Conservation (phyloP, 1,284 basidiomycete species). For the Cryptococcus sp. region DNA sequence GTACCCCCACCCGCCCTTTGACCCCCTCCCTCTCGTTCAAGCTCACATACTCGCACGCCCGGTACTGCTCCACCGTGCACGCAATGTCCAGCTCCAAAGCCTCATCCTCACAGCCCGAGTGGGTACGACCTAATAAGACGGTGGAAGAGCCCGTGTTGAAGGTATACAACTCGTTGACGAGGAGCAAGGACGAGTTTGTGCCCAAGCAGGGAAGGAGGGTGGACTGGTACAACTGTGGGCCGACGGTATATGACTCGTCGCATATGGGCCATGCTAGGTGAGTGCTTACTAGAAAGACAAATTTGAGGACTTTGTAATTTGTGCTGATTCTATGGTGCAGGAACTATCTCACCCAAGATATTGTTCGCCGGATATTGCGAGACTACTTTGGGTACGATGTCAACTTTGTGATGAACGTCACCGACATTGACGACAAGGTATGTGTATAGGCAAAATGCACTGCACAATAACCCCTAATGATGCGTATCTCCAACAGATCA, state of each 20-base stretch:
- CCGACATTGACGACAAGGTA: slow-evolving; percentile 96
- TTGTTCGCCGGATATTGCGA: slow-evolving; percentile 84
- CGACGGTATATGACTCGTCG: slow-evolving; percentile 98
- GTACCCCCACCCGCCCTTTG: too few relatives aligned
- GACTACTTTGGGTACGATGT: slow-evolving; percentile 98
- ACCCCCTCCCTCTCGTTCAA: too few relatives aligned
- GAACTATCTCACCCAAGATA: slow-evolving; percentile 98
- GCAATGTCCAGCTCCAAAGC: slow-evolving; percentile 23
- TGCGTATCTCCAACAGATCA: slow-evolving; percentile 62
- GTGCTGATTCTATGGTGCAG: slow-evolving; percentile 51
- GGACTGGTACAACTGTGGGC: slow-evolving; percentile 99
- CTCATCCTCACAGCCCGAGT: slow-evolving; percentile 41
- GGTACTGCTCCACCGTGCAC: background rate
- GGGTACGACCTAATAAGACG: slow-evolving; percentile 38
- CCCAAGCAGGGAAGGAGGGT: slow-evolving; percentile 77
- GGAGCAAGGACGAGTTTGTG: slow-evolving; percentile 84
- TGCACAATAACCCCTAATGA: background rate
- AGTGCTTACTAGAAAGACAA: slow-evolving; percentile 19
- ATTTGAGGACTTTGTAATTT: slow-evolving; percentile 8
- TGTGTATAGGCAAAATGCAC: background rate
- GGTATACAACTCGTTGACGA: slow-evolving; percentile 92
- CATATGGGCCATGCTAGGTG: slow-evolving; percentile 99
- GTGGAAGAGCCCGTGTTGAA: slow-evolving; percentile 58
- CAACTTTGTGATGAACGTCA: slow-evolving; percentile 99
- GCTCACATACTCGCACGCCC: too few relatives aligned